Conservation (phyloP, 2,329 filamentous ascomycete genomes). For the Grosmannia penicillata region DNA sequence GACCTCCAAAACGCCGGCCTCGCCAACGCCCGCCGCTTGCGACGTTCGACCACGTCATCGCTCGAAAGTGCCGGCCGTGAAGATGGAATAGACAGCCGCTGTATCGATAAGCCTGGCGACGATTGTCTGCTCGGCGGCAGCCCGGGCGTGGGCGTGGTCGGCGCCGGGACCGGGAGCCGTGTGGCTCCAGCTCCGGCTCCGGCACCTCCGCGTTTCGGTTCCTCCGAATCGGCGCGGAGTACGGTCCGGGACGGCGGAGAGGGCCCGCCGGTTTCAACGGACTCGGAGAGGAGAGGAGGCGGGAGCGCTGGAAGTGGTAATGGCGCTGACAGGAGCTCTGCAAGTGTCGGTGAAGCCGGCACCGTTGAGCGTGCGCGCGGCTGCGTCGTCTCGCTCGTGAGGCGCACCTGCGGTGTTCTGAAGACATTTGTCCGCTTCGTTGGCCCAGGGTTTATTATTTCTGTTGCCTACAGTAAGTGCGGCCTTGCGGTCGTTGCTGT, state of each 20-base stretch:
- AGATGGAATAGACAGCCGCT: conserved; percentile 6
- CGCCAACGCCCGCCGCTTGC: conserved; percentile 25
- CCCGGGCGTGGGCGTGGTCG: not conserved
- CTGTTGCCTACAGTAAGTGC: conserved; percentile 43
- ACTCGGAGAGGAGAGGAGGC: not conserved
- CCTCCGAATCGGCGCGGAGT: not conserved
- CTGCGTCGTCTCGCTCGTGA: conserved; percentile 8
- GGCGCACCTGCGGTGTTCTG: conserved; percentile 24
- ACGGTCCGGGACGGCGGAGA: not conserved
- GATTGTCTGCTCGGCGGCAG: not conserved
- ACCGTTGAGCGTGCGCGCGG: not conserved
- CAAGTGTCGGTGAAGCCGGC: too few species aligned
- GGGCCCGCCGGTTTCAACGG: too few species aligned
- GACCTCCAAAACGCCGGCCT: conserved; percentile 40
- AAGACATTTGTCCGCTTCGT: conserved; percentile 30
- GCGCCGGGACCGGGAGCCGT: not conserved
- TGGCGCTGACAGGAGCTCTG: not conserved
- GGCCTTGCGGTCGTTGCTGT: too few species aligned
- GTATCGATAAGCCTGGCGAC: not conserved
- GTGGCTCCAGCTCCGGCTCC: not conserved
- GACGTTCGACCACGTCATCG: conserved; percentile 8
- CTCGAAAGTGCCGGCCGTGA: conserved; percentile 14
- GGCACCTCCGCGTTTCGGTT: not conserved
- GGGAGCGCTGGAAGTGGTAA: not conserved
- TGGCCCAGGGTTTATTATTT: conserved; percentile 52